These are phyloP conservation scores for Sherardia arvensis DNA, from an alignment of 257 asterid species.

Conservation along the genomic window DNA sequence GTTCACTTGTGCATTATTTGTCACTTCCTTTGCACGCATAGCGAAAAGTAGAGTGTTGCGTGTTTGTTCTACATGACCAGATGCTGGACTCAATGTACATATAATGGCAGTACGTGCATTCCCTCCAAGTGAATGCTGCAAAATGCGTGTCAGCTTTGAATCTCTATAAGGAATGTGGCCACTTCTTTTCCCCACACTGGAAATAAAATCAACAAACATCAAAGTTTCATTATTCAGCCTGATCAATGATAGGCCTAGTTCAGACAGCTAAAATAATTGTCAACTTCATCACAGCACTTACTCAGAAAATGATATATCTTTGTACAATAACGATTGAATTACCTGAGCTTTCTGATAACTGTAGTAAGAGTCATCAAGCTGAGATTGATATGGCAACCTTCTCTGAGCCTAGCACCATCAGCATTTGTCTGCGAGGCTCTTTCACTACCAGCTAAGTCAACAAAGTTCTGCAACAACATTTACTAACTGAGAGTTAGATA, in stretches of 20 bases:
- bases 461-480: conserved; percentile 59
- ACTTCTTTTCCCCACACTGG: conserved; percentile 80
- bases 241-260: not conserved
- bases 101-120: conserved; percentile 97
- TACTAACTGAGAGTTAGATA: not conserved
- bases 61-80: conserved; percentile 83
- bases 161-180: conserved; percentile 94
- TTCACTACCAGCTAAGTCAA: conserved; percentile 95
- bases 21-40: conserved; percentile 94
- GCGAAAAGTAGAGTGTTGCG: conserved; percentile 91
- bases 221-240: not conserved
- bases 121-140: conserved; percentile 97
- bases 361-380: conserved; percentile 96
- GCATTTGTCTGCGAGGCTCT: conserved; percentile 92
- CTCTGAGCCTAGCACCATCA: conserved; percentile 88
- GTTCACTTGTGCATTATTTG: conserved; percentile 87
- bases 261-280: not conserved
- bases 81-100: conserved; percentile 94
- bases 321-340: not conserved
- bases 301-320: not conserved
- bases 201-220: conserved; percentile 12
- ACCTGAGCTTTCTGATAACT: conserved; percentile 92
- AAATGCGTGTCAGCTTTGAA: conserved; percentile 89
- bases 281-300: not conserved
- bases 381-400: conserved; percentile 96